A percentile compares a stretch with the other conserved stretches of the same genome.
phyloP scores from a whole-genome alignment of 129 eudicot species.

The Pseudognaphalium luteoalbum region DNA sequence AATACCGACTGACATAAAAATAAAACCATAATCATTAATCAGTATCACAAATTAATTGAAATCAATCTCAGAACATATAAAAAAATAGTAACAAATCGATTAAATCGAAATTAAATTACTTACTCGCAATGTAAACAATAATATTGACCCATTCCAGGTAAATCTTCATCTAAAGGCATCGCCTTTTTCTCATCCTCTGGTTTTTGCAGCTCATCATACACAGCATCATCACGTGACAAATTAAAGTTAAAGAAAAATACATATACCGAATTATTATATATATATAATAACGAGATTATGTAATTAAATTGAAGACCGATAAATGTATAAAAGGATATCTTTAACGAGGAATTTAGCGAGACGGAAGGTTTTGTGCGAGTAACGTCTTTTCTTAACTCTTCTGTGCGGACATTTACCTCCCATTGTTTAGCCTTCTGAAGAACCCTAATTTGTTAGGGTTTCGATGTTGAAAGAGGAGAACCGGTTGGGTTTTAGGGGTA shows the following conservation, averaged over 20 bases:
- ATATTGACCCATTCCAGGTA: constrained; percentile 91
- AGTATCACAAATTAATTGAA: neutral
- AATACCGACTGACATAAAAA: constrained; percentile 54
- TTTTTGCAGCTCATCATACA: constrained; percentile 72
- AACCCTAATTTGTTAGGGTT: constrained; percentile 35
- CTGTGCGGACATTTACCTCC: constrained; percentile 92
- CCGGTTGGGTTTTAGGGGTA: neutral
- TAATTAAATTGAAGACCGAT: neutral
- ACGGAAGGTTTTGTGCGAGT: constrained; percentile 69
- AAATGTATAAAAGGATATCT: constrained; percentile 48
- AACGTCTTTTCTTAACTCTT: constrained; percentile 66
- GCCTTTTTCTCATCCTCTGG: constrained; percentile 34
- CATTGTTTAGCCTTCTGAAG: constrained; percentile 31
- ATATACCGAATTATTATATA: neutral
- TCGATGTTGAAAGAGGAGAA: neutral
- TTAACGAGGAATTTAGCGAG: constrained; percentile 61
- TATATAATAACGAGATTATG: neutral
- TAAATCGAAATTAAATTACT: constrained; percentile 19
- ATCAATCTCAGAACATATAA: neutral
- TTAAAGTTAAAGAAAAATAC: constrained; percentile 32
- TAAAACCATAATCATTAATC: neutral
- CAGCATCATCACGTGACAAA: constrained; percentile 66
- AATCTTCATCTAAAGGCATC: constrained; percentile 77
- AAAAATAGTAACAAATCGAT: neutral
- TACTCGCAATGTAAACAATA: constrained; percentile 92